A percentile compares a stretch with the other conserved stretches of the same genome.
Evolutionary conservation across 768 basidiomycete genomes (phyloP).

Genomic region (Pulveroboletus sp.): DNA sequence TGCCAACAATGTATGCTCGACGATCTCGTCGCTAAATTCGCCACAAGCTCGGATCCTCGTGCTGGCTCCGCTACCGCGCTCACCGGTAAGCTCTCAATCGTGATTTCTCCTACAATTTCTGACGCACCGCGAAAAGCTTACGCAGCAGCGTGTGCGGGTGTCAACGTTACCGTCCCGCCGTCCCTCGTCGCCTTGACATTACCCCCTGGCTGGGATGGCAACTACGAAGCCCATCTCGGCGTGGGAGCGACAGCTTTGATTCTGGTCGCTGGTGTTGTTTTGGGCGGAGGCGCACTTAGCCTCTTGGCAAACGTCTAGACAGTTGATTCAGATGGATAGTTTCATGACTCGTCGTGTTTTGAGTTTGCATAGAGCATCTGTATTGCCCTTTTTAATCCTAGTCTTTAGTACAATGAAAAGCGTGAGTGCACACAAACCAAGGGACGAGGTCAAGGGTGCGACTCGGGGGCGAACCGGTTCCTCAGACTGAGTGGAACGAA

Average conservation of each 20-base stretch:
- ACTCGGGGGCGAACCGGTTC: no score
- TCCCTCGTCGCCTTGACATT: constrained; percentile 40
- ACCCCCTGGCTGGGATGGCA: constrained; percentile 60
- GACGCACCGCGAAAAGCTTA: constrained; percentile 45
- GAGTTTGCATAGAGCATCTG: background rate
- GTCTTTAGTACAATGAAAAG: background rate
- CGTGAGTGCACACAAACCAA: no score
- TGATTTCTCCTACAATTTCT: constrained; percentile 1
- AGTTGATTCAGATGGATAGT: background rate
- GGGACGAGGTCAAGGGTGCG: no score
- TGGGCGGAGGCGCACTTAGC: constrained; percentile 46
- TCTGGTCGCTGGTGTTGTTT: constrained; percentile 40
- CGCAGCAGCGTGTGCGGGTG: constrained; percentile 40
- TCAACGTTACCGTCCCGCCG: constrained; percentile 38
- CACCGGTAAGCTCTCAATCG: constrained; percentile 38
- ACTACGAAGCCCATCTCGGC: constrained; percentile 45
- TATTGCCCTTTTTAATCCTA: background rate
- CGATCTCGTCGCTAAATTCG: constrained; percentile 48
- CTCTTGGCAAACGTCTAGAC: constrained; percentile 52
- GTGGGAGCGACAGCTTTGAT: constrained; percentile 41
- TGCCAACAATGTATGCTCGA: constrained; percentile 71
- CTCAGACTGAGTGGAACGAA: no score
- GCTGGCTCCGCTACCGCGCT: constrained; percentile 62
- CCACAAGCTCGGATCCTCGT: constrained; percentile 44
- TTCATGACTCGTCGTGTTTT: background rate